These are phyloP conservation scores for Melampsora abietis-canadensis DNA, from an alignment of 1,284 basidiomycete species.

Conservation along the genomic window DNA sequence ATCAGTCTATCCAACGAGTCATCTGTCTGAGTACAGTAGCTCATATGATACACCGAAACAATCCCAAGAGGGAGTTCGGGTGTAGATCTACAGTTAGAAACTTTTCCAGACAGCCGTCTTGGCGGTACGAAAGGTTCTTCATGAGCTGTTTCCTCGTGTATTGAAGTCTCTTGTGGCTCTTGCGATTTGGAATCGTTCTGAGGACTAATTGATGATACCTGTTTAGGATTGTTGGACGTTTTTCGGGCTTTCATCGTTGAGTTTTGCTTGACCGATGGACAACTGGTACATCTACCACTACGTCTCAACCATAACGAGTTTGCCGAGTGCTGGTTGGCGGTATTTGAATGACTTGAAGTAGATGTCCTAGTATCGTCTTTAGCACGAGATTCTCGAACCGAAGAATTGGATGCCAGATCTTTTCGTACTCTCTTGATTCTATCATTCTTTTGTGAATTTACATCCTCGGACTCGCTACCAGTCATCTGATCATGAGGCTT, in stretches of 20 bases:
- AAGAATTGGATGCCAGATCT: too few relatives aligned
- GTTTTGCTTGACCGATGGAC: neutral
- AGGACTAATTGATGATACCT: neutral
- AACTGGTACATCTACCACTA: neutral
- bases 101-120: neutral
- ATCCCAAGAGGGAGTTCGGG: neutral
- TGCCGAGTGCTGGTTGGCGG: neutral
- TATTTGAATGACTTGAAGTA: neutral
- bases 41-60: neutral
- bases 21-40: neutral
- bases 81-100: neutral
- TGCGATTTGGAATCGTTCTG: neutral
- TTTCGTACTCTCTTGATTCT: too few relatives aligned
- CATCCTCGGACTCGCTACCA: too few relatives aligned
- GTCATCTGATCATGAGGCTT: too few relatives aligned
- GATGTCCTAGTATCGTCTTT: neutral
- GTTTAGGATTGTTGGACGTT: neutral
- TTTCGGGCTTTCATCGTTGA: neutral
- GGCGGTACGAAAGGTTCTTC: neutral
- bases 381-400: neutral
- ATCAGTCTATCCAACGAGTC: neutral
- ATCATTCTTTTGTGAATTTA: too few relatives aligned
- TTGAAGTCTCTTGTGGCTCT: neutral
- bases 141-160: neutral
- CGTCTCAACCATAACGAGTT: neutral